Evolutionary conservation across 2,329 filamentous ascomycete genomes (phyloP), one percentile per base, ranked within the genome.

Genomic region (Hypoxylon sp.): DNA sequence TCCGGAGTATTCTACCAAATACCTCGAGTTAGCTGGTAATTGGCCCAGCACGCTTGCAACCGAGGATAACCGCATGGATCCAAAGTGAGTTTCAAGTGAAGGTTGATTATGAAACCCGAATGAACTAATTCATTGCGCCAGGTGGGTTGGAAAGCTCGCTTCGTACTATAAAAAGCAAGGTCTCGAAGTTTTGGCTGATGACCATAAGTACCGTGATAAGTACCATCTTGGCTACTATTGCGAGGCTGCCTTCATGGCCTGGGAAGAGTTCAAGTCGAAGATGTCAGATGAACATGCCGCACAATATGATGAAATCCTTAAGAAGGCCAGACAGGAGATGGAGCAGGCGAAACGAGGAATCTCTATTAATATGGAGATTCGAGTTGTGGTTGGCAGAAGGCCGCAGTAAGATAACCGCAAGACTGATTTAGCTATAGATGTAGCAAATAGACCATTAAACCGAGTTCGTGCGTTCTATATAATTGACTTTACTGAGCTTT

Each of bases 351-450:
- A 43, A 11, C 17, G 38, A 21, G 38, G 38, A 43, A 43, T 43
- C 38, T 43, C 38, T 17, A 43, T 43, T 7, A 43, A 43, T 43
- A 43, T 43, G 38, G 38, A 43, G 38, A 43, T 43, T 9, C 38
- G 38, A 43, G 38, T 43, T 43, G 38, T 43, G 17, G 38, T 43
- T 13, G 38, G 38, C 17, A 43, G 38, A 21, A 43, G 21, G 38
- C 38, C 38, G 17, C 17, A 21, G 17, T 43, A 11, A 41, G n/a
- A 41, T 17, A 6, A 41, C 3, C 36, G 36, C 6, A 41, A 41
- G 14, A 41, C 36, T 41, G 6, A 3, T 17, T 17, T 19, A 17
- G 36, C 36, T 1, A n/a, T 19, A 41, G 13, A 41, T n/a, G 2
- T 41, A 41, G 14, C n/a, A 41, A 38, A 41, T 17, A 41, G n/a